Conservation (phyloP, 306 rosid genomes). For the Delonix regia region DNA sequence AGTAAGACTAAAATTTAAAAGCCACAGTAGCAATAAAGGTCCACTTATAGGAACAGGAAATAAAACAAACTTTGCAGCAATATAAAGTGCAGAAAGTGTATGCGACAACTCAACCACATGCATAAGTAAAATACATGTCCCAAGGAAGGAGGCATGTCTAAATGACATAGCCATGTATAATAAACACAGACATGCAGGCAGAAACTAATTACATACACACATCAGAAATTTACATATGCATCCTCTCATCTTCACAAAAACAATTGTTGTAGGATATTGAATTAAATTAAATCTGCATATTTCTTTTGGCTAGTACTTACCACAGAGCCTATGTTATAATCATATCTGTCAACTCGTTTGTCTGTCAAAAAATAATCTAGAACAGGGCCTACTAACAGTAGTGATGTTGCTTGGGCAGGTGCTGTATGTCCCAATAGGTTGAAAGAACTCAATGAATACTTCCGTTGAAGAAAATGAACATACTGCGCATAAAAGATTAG, state of each 20-base stretch:
- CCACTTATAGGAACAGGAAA: not conserved
- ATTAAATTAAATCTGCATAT: not conserved
- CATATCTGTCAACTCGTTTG: constrained; percentile 59
- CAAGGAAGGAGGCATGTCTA: not conserved
- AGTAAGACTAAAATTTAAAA: too few species aligned
- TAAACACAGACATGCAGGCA: not conserved
- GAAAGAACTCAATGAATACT: constrained; percentile 83
- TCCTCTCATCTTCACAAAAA: constrained; percentile 2
- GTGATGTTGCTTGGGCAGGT: constrained; percentile 76
- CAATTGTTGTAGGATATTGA: not conserved
- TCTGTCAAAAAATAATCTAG: constrained; percentile 79
- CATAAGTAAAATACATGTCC: not conserved
- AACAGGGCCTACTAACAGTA: constrained; percentile 70
- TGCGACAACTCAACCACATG: not conserved
- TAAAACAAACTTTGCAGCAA: not conserved
- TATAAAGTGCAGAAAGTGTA: not conserved
- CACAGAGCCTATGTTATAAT: constrained; percentile 49
- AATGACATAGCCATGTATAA: not conserved
- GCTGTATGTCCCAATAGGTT: constrained; percentile 87
- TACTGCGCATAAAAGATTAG: constrained; percentile 53
- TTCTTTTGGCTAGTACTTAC: constrained; percentile 45
- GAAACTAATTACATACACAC: not conserved
- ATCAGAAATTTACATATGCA: not conserved
- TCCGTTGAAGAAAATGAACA: constrained; percentile 82
- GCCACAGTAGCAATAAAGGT: not conserved